phyloP scores from a whole-genome alignment of 495 filamentous ascomycete species.

The Annulohypoxylon stygium region DNA sequence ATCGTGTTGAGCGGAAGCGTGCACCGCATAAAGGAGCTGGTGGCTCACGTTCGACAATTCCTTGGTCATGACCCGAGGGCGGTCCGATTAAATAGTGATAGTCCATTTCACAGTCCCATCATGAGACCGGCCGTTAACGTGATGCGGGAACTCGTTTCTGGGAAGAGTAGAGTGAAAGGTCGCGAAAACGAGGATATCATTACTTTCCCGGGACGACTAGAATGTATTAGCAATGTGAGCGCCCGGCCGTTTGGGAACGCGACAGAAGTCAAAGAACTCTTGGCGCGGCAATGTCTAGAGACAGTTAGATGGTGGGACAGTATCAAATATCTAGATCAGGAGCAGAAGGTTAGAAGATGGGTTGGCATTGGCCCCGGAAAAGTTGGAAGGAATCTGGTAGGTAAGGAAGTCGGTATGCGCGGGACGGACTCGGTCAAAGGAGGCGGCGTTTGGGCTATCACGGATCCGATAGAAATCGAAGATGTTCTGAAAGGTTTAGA shows the following conservation, averaged over 20 bases:
- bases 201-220: slow-evolving; percentile 76
- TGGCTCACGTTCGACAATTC: slow-evolving; percentile 91
- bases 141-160: slow-evolving; percentile 73
- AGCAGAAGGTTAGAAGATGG: slow-evolving; percentile 86
- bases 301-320: slow-evolving; percentile 96
- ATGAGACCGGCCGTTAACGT: slow-evolving; percentile 86
- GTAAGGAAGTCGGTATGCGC: slow-evolving; percentile 92
- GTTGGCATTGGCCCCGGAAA: slow-evolving; percentile 95
- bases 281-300: slow-evolving; percentile 84
- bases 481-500: slow-evolving; percentile 78
- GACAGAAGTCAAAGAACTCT: slow-evolving; percentile 77
- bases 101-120: slow-evolving; percentile 91
- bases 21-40: slow-evolving; percentile 83
- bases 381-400: slow-evolving; percentile 92
- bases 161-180: slow-evolving; percentile 61
- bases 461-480: slow-evolving; percentile 83
- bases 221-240: slow-evolving; percentile 88
- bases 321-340: slow-evolving; percentile 89
- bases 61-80: slow-evolving; percentile 92
- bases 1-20: slow-evolving; percentile 94
- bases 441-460: slow-evolving; percentile 94
- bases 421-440: slow-evolving; percentile 82
- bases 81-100: slow-evolving; percentile 87
- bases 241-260: slow-evolving; percentile 80
- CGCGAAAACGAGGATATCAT: slow-evolving; percentile 68